A percentile compares a stretch with the other conserved stretches of the same genome.
phyloP scores from a whole-genome alignment of 345 rosid species.

The Linum trigynum region DNA sequence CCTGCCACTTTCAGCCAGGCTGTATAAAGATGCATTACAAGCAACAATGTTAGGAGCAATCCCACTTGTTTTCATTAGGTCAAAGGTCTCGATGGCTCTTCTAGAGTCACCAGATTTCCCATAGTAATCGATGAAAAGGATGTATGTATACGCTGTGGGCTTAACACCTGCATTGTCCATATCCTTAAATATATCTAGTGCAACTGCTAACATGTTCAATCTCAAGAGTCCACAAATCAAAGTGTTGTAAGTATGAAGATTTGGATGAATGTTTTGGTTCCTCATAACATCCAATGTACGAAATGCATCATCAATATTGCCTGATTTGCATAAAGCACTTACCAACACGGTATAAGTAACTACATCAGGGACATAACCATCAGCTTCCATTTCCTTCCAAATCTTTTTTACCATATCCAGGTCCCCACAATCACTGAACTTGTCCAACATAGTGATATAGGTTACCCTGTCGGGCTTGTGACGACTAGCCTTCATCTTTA shows the following conservation, averaged over 20 bases:
- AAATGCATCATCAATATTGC: slow-evolving; percentile 56
- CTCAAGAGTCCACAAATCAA: slow-evolving; percentile 68
- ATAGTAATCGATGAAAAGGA: slow-evolving; percentile 81
- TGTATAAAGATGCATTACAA: slow-evolving; percentile 73
- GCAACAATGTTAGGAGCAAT: slow-evolving; percentile 80
- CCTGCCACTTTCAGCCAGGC: slow-evolving; percentile 63
- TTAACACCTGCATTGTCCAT: slow-evolving; percentile 56
- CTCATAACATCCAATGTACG: slow-evolving; percentile 55
- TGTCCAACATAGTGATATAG: slow-evolving; percentile 72
- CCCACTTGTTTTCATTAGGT: slow-evolving; percentile 63
- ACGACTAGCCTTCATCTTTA: slow-evolving; percentile 60
- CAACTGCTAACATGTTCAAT: slow-evolving; percentile 46
- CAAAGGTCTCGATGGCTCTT: slow-evolving; percentile 69
- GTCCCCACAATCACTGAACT: slow-evolving; percentile 61
- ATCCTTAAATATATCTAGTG: slow-evolving; percentile 42
- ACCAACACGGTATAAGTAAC: slow-evolving; percentile 69
- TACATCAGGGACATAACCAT: slow-evolving; percentile 76
- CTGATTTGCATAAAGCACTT: slow-evolving; percentile 61
- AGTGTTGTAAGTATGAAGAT: slow-evolving; percentile 76
- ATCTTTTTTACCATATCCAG: slow-evolving; percentile 53
- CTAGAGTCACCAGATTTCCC: slow-evolving; percentile 62
- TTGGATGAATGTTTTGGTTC: slow-evolving; percentile 48
- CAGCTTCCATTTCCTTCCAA: slow-evolving; percentile 81
- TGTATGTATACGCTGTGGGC: slow-evolving; percentile 67
- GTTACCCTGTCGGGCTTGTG: slow-evolving; percentile 78